Evolutionary conservation across 768 basidiomycete species (phyloP), one percentile per base, ranked within the genome.

Genomic region (Lactarius hatsudake): DNA sequence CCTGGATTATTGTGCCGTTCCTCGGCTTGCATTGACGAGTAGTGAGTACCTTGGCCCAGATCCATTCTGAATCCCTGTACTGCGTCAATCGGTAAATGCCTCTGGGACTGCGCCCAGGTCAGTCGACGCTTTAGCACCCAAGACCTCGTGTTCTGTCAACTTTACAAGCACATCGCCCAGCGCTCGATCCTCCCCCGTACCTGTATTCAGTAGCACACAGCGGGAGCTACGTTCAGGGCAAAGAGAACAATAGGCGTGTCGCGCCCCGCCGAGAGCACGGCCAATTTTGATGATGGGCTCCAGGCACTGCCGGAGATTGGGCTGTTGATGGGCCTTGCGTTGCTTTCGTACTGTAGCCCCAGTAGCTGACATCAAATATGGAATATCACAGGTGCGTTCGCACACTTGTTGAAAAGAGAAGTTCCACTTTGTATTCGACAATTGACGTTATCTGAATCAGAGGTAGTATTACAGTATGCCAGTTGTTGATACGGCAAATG

Each of bases 251-350:
- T 53, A 13, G 26, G 51, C 26, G 2, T 53, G 6, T 53, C 13
- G 13, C 51, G 26, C 51, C 51, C 26, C 13, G 26, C 13, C 23
- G 51, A 26, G 23, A 51, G 12, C n/a, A 13, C 12, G 51, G 26
- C 51, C 51, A n/a, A 26, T 58, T 59, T 54, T 51, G 60, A 63
- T 58, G 15, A 57, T 60, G 8, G 36, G 53, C 17, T 30, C n/a
- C 59, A 86, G 85, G 82, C 53, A 30, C 79, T 42, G 78, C 81
- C 23, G 82, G 81, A 63, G 84, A 80, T 56, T 88, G 86, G 87
- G 77, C 80, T 45, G 82, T 87, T 69, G 78, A 84, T 74, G 87
- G 86, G 18, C 72, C 80, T 62, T 89, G 88, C 75, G 61, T 38
- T 12, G 18, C 36, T n/a, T 36, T 36, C 20, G 28, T 38, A 38